phyloP scores from a whole-genome alignment of 257 asterid species.

The Nicotiana knightiana region DNA sequence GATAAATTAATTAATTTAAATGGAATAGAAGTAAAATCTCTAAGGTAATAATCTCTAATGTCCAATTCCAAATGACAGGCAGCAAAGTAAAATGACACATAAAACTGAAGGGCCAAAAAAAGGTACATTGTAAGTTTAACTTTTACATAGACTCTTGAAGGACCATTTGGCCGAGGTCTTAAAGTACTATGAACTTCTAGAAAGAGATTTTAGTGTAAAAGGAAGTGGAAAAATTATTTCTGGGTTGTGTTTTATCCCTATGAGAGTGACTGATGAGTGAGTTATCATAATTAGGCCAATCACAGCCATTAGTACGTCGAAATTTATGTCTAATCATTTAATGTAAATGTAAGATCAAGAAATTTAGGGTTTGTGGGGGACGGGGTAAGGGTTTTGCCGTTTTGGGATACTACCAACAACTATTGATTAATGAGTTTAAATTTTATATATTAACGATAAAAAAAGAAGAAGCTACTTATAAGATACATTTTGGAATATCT shows the following conservation, averaged over 20 bases:
- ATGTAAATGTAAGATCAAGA: background rate
- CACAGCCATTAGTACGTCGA: background rate
- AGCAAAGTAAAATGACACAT: background rate
- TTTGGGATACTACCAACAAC: background rate
- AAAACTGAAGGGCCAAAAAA: background rate
- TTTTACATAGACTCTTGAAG: background rate
- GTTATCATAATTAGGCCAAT: background rate
- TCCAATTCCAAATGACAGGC: background rate
- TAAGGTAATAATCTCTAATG: background rate
- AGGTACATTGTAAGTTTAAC: background rate
- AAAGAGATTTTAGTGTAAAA: background rate
- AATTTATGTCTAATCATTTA: background rate
- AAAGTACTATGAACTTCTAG: background rate
- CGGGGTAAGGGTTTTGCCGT: background rate
- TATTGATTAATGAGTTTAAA: background rate
- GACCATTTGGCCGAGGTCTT: background rate
- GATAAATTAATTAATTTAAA: background rate
- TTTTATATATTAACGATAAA: too few species aligned
- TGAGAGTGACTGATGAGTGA: background rate
- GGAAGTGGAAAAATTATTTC: background rate
- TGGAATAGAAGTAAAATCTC: background rate
- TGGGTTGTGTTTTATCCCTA: background rate
- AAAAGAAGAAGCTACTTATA: too few species aligned
- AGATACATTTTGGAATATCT: too few species aligned
- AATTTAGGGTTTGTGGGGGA: background rate